Evolutionary conservation across 2,329 filamentous ascomycete species (phyloP), one percentile per base, ranked within the genome.

Genomic region (Blastomyces parvus): DNA sequence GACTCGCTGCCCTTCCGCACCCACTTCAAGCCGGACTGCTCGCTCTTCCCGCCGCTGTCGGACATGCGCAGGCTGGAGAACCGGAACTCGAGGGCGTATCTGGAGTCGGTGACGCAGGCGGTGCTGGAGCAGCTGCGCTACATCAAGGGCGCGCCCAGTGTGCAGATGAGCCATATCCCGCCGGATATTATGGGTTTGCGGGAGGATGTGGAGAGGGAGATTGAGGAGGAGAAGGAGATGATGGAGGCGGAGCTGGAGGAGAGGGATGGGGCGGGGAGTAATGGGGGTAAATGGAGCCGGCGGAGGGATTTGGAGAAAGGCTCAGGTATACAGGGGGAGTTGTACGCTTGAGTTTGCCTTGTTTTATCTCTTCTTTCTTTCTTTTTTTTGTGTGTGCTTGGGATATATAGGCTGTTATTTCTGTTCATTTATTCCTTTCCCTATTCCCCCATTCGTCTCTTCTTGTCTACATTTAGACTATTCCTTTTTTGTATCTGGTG

Each of bases 81-180:
- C 73, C 85, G 88, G 70, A 95, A 96, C 70, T 83, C 89, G 6
- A 81, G 84, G 59, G 88, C 91, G 70, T 88, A 90, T 65, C 79
- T 96, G 22, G 81, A 87, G 58, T 86, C 88, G 42, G 87, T 96
- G 53, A 83, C 95, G 3, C 83, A 88, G 72, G 86, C 90, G 64
- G 87, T 96, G 53, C 85, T 86, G 53, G 90, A 96, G 74, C 92
- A 97, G 76, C 77, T 99, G 67, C 83, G 90, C 33, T 97, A 96
- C 72, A 86, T 97, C 61, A 82, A 89, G 70, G 84, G 86, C 46
- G 90, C 91, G 8, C 94, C 94, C 0, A 96, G 91, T 70, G 90
- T 96, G 36, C 91, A 96, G 74, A 88, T 91, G 77, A 85, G 86
- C 68, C 83, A 86, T 55, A 89, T 97, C 61, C 91, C 90, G 11